Evolutionary conservation across 108 stramenopile genomes (phyloP), one percentile per base, ranked within the genome.

Genomic region (Cyclotella sp.): DNA sequence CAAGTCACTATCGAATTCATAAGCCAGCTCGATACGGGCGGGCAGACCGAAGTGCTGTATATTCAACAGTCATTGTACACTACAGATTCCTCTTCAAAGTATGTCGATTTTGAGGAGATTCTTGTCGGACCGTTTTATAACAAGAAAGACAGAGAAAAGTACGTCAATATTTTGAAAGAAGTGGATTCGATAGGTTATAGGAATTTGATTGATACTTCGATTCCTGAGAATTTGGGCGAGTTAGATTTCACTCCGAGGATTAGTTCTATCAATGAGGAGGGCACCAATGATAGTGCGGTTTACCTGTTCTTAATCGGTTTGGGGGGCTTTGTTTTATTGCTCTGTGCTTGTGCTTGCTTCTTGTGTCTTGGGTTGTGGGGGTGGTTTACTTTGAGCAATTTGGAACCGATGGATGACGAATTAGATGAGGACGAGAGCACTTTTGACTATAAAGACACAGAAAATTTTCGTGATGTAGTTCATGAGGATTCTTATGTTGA

Each of bases 11-110:
- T 63, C 15, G 34, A 29, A 3, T 63, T 40, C 9, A 34, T 63
- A 28, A 41, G 30, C 3, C 39, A 63, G 40, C 62, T 63, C 9
- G 62, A 30, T 30, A 63, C 62, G 0, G 62, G 62, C 39, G 62
- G 62, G 18, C 62, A 63, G 40, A 30, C 30, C 3, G 62, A 63
- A 12, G 30, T 63, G 18, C 40, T 63, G 3, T 63, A 63, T 34
- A 3, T 39, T 41, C 62, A 63, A 41, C 39, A 27, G 4, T 9
- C 62, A 30, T 41, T n/a, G 11, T 63, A 63, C 34, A 40, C 5
- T 10, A 41, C 30, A 30, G 62, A 63, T n/a, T 18, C 18, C 15
- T 34, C 34, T 34, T 34, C 34, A 34, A 15, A 39, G 18, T 14
- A 63, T 19, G n/a, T 51, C 3, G 8, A 51, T 51, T 51, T 16